phyloP scores from a whole-genome alignment of 345 rosid species.

The Theobroma cacao region DNA sequence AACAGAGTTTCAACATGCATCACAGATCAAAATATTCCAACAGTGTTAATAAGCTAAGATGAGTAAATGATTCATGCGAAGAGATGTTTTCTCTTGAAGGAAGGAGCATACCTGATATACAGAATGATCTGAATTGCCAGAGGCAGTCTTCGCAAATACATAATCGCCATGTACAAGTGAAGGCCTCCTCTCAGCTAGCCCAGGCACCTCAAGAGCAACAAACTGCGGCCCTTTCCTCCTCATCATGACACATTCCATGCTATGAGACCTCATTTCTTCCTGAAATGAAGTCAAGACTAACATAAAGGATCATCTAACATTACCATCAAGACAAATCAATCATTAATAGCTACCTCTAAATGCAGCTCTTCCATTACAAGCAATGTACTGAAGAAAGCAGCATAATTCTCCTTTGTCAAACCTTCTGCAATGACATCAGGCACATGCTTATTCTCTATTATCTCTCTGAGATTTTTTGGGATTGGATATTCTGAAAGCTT shows the following conservation, averaged over 20 bases:
- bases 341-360: constrained; percentile 41
- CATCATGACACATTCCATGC: constrained; percentile 46
- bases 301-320: not conserved
- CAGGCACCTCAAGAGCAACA: constrained; percentile 50
- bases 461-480: constrained; percentile 40
- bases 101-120: constrained; percentile 31
- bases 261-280: constrained; percentile 49
- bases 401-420: constrained; percentile 33
- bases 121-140: not conserved
- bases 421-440: constrained; percentile 36
- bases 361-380: constrained; percentile 53
- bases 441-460: constrained; percentile 30
- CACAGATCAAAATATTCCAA: not conserved
- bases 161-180: constrained; percentile 56
- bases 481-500: constrained; percentile 43
- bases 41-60: not conserved
- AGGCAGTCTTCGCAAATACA: constrained; percentile 36
- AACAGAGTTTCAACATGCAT: not conserved
- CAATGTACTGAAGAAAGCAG: constrained; percentile 44
- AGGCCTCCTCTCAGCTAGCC: constrained; percentile 65
- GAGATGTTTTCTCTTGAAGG: not conserved
- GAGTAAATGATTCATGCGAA: not conserved
- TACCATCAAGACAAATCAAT: not conserved
- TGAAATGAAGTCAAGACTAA: constrained; percentile 22
- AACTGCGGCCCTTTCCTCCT: constrained; percentile 36